These are phyloP conservation scores for Podospora comata DNA, from an alignment of 495 filamentous ascomycete species.

Conservation along the genomic window DNA sequence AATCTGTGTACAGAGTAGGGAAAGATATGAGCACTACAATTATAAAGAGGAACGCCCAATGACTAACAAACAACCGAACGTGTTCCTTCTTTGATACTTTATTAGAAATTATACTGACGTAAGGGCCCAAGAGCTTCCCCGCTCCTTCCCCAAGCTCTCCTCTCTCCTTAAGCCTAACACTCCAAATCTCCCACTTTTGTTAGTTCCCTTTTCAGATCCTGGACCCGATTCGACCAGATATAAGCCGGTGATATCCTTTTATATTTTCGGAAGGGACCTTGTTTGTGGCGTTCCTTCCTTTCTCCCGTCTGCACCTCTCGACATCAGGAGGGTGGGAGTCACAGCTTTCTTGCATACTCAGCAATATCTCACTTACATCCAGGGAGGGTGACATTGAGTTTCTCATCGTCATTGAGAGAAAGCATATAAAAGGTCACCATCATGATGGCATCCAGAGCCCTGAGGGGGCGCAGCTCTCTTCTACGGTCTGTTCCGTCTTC, in stretches of 20 bases:
- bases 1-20: no score
- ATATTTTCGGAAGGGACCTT: not conserved
- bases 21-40: not conserved
- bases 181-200: not conserved
- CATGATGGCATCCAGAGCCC: slow-evolving; percentile 19
- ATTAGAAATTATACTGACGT: slow-evolving; percentile 1
- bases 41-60: not conserved
- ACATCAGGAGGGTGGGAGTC: not conserved
- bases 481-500: slow-evolving; percentile 11
- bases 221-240: slow-evolving; percentile 7
- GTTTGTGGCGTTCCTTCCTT: slow-evolving; percentile 4
- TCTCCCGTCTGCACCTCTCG: not conserved
- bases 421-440: slow-evolving; percentile 6
- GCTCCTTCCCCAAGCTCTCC: not conserved
- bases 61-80: not conserved
- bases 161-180: not conserved
- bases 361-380: not conserved
- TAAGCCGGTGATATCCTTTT: slow-evolving; percentile 26
- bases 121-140: not conserved
- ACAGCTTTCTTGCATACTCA: not conserved
- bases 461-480: slow-evolving; percentile 17
- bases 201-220: slow-evolving; percentile 2
- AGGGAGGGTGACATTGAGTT: not conserved
- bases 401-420: not conserved
- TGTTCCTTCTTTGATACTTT: not conserved